Evolutionary conservation across 73 alveolate genomes (phyloP), one percentile per base, ranked within the genome.

Genomic region (Uronychia binucleata): DNA sequence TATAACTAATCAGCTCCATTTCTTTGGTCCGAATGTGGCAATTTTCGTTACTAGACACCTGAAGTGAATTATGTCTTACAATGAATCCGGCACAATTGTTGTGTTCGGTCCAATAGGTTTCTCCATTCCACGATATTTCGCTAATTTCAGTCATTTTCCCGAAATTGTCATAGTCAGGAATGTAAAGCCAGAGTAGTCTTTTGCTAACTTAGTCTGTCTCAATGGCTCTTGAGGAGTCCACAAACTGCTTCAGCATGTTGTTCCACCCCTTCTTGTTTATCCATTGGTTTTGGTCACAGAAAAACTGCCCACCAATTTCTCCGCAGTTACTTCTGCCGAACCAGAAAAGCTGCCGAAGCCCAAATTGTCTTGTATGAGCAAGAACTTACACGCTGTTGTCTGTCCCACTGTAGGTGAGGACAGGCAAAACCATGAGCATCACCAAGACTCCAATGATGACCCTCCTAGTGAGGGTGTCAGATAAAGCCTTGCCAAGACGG

Each of bases 381-480:
- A n/a, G n/a, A n/a, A n/a, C n/a, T n/a, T n/a, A 11, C 5, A 46
- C 67, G 19, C n/a, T 11, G 19, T 46, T 46, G 30, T 78, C 92
- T 26, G 74, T 34, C 14, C 89, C 89, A 29, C 82, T 60, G 80
- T 85, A 87, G n/a, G 94, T 93, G 31, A 93, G 80, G 5, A 90
- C 28, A 0, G 97, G 97, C 30, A 93, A 79, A 30, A 93, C 84
- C 92, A 93, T 85, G 30, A 93, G 88, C 94, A 93, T 82, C 1
- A 80, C 77, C 0, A 93, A 82, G 13, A 93, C 93, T n/a, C 95
- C 97, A 31, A 93, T 93, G 74, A 93, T 93, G 30, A 93, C 96
- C 59, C 95, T 82, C 77, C 97, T 80, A 33, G 95, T 93, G 11
- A 87, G 78, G 1, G 93, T 90, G 78, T 93, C 97, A 1, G 95